Evolutionary conservation across 2,329 filamentous ascomycete species (phyloP), one percentile per base, ranked within the genome.

Genomic region (Neonectria hederae): DNA sequence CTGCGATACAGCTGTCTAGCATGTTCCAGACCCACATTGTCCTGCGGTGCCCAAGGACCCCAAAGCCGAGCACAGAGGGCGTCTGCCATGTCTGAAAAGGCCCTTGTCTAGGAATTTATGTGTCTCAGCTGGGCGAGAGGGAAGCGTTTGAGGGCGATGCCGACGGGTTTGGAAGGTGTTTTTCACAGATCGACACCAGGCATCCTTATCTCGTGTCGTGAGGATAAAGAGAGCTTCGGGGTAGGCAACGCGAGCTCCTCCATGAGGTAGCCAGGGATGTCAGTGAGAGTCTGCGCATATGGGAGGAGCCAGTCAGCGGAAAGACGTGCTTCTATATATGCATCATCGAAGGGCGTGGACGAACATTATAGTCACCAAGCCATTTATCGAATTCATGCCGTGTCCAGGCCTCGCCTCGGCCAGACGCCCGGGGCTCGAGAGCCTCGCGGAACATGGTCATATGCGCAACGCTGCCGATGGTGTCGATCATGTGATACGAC

Each of bases 371-470:
- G 53, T 54, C 53, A 42, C 30, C 54, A 13, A 64, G 56, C 64
- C 64, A 61, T 54, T 55, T 60, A 49, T 56, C 63, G 26, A 63
- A 57, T 22, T 52, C 45, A 21, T 57, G 45, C 43, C 52, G 43
- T 60, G 40, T 51, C 52, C 56, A 43, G 49, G 49, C 13, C 46
- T 52, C 30, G 45, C 51, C 55, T 26, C 51, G 35, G 32, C 55
- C 35, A 26, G 42, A 30, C 10, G 32, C 38, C 43, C 24, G 21
- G 9, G 57, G 55, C 32, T 55, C 21, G 6, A 63, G 60, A 48
- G 51, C 63, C 32, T 51, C 45, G 26, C 57, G 38, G 26, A 58
- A 59, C 43, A 59, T 43, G 26, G 46, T 54, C 24, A 49, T 55
- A 30, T 60, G 51, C 42, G 52, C 51, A 54, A 59, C 46, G 45